Evolutionary conservation across 257 asterid species (phyloP), one percentile per base, ranked within the genome.

Genomic region (Penstemon eatonii): DNA sequence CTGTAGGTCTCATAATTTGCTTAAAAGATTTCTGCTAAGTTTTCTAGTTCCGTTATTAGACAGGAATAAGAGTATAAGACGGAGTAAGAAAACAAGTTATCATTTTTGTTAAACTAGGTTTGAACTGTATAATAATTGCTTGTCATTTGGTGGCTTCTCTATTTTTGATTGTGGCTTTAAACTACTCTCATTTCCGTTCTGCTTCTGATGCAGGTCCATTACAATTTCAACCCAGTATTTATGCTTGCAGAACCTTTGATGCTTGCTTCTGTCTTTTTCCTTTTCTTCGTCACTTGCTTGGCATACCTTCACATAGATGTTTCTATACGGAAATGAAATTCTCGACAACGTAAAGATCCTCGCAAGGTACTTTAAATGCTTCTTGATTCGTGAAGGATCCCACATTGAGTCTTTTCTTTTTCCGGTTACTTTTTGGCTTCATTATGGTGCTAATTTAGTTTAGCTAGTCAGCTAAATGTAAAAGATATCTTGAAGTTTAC

Each of bases 191-290:
- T 62, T 43, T 58, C 37, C 36, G 3, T 45, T 53, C 11, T 36
- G 59, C 9, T 60, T 40, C 64, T 41, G 57, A 39, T 86, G 87
- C 97, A 94, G 99, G 98, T 94, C 59, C 79, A 87, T 69, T 94
- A 94, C 87, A 82, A 80, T 75, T 94, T 94, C 96, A 84, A 82
- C 74, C 90, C 85, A 43, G 44, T 87, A 67, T 94, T 80, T 75
- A 94, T 94, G 99, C 95, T 94, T 40, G 99, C 98, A 0, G 99
- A 94, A 78, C 99, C 99, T 56, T 49, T 94, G 89, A 89, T 94
- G 96, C 81, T 94, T 41, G 80, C 45, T 67, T 78, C 95, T 56
- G 95, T 82, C 36, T 94, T 91, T 80, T 87, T 91, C 84, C 81
- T 91, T 36, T 78, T 89, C 76, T 94, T 94, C 67, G 53, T 76